Conservation (phyloP, 768 basidiomycete genomes). For the Thelephora aurantiotincta region DNA sequence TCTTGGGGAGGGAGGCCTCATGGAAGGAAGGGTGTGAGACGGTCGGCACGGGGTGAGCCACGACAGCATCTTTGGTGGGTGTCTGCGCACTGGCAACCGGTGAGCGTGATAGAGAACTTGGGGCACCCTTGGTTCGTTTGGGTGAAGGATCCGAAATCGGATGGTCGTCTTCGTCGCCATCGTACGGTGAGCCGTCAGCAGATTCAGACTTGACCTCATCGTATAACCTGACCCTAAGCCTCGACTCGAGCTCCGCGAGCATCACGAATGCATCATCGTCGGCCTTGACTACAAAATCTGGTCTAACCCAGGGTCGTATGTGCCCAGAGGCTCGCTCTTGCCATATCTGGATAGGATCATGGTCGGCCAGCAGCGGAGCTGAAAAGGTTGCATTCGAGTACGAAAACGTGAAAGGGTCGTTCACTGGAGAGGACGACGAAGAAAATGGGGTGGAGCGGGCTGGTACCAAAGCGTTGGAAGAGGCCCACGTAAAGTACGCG, state of each 20-base stretch:
- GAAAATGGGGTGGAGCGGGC: constrained; percentile 34
- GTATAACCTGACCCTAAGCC: constrained; percentile 67
- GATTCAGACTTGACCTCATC: constrained; percentile 1
- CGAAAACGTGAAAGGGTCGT: constrained; percentile 36
- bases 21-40: background rate
- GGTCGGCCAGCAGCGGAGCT: constrained; percentile 44
- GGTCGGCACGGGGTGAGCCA: background rate
- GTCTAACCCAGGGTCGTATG: constrained; percentile 60
- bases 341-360: constrained; percentile 54
- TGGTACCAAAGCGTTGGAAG: constrained; percentile 83
- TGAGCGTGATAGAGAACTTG: background rate
- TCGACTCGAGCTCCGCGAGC: constrained; percentile 87
- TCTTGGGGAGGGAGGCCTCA: background rate
- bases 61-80: background rate
- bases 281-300: constrained; percentile 86
- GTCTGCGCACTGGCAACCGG: background rate
- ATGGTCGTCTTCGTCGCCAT: too few species aligned
- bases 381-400: constrained; percentile 51
- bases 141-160: too few species aligned
- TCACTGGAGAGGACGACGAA: background rate
- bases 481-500: constrained; percentile 87
- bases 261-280: constrained; percentile 96
- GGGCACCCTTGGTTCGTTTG: too few species aligned
- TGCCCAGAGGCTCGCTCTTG: constrained; percentile 28
- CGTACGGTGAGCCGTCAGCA: too few species aligned